Percentiles rank a stretch among this genome's conserved stretches.
These are phyloP conservation scores for Phytophthora pisi DNA, from an alignment of 352 stramenopile genomes.

Conservation along the genomic window DNA sequence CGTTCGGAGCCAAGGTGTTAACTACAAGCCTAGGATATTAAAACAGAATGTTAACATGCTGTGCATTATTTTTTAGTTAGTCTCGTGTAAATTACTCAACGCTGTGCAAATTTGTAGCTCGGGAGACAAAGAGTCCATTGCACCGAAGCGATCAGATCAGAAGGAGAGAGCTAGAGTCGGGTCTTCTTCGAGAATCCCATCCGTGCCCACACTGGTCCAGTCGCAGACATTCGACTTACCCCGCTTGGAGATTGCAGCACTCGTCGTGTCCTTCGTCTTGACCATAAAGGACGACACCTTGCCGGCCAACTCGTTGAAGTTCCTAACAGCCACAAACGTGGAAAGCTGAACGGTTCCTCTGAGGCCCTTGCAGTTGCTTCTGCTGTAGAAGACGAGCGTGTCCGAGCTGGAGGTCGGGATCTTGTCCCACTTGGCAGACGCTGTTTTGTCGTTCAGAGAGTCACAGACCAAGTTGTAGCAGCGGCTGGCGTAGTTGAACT, in stretches of 20 bases:
- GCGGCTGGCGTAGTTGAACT: constrained; percentile 1
- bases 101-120: neutral
- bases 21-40: neutral
- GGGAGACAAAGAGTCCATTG: neutral
- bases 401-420: neutral
- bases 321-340: neutral
- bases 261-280: neutral
- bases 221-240: neutral
- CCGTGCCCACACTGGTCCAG: neutral
- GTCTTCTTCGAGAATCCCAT: neutral
- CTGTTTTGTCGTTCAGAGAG: neutral
- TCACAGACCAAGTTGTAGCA: constrained; percentile 4
- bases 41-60: neutral
- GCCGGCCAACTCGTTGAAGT: neutral
- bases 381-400: neutral
- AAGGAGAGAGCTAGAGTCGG: neutral
- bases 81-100: too few species aligned
- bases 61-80: neutral
- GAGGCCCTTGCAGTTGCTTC: neutral
- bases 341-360: neutral
- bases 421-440: constrained; percentile 2
- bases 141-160: neutral
- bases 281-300: neutral
- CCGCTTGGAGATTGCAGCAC: neutral
- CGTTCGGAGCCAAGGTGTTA: too few species aligned